Percentiles rank a stretch among this genome's conserved stretches.
Evolutionary conservation across 169 alveolate species (phyloP).

Genomic region (Theileria equi): DNA sequence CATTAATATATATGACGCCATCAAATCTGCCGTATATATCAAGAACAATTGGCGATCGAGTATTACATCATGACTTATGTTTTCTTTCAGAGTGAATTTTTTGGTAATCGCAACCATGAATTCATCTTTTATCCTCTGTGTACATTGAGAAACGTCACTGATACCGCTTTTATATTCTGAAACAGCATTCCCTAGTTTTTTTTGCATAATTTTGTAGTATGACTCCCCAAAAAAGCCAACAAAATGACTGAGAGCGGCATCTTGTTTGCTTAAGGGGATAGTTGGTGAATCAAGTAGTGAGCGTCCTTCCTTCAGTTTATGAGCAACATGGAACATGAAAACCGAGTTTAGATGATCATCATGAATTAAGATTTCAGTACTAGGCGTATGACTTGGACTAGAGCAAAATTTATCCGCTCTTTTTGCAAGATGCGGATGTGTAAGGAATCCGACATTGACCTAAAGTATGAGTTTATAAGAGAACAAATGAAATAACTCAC

Average conservation of each 20-base stretch:
- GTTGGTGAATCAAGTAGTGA: constrained; percentile 39
- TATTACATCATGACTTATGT: constrained; percentile 25
- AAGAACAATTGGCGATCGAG: constrained; percentile 37
- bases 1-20: constrained; percentile 53
- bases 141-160: constrained; percentile 23
- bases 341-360: constrained; percentile 32
- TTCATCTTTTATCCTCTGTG: constrained; percentile 16
- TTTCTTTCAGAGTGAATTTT: constrained; percentile 22
- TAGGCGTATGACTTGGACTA: too few species aligned
- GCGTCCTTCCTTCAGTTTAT: constrained; percentile 56
- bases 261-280: constrained; percentile 42
- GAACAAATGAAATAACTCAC: not conserved
- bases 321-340: constrained; percentile 59
- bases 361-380: too few species aligned
- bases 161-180: constrained; percentile 1
- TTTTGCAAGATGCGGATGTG: too few species aligned
- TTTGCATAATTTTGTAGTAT: constrained; percentile 13
- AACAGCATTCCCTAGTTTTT: constrained; percentile 12
- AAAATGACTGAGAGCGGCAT: constrained; percentile 47
- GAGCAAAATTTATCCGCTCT: too few species aligned
- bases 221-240: constrained; percentile 22
- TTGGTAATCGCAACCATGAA: constrained; percentile 23
- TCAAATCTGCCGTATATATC: constrained; percentile 48
- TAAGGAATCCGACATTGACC: not conserved
- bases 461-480: not conserved